phyloP scores from a whole-genome alignment of 345 rosid species.

The Raphanus raphanistrum region DNA sequence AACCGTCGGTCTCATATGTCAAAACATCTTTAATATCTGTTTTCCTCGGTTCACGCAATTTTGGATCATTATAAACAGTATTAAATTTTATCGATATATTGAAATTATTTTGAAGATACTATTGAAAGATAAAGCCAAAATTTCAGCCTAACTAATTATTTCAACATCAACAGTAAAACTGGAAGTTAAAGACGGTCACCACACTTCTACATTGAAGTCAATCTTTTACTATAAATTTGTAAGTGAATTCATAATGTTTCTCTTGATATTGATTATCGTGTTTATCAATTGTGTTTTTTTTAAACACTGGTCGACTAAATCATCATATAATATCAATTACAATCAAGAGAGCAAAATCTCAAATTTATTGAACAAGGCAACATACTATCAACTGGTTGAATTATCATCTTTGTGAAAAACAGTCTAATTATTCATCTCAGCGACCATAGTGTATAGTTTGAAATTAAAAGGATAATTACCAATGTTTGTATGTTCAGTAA shows the following conservation, averaged over 20 bases:
- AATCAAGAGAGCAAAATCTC: not conserved
- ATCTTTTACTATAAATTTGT: not conserved
- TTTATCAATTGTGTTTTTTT: too few relatives aligned
- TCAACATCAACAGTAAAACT: slow-evolving; percentile 16
- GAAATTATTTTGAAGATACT: not conserved
- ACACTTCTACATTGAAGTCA: not conserved
- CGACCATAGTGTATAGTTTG: not conserved
- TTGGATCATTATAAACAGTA: slow-evolving; percentile 6
- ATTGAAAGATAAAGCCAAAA: not conserved
- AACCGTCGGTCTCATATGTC: slow-evolving; percentile 21
- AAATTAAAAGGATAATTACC: not conserved
- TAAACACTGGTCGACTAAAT: too few relatives aligned
- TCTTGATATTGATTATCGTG: too few relatives aligned
- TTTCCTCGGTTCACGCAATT: slow-evolving; percentile 9
- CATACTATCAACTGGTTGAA: not conserved
- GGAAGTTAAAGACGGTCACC: not conserved
- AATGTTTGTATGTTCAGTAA: not conserved
- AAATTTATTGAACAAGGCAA: not conserved
- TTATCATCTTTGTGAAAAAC: not conserved
- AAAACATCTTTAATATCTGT: slow-evolving; percentile 4
- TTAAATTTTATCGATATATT: not conserved
- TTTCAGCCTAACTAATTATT: slow-evolving; percentile 6
- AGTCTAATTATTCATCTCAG: slow-evolving; percentile 3
- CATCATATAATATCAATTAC: not conserved
- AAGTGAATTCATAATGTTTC: not conserved